Evolutionary conservation across 163 green algal genomes (phyloP).

Genomic region (Chloromonas sp.): DNA sequence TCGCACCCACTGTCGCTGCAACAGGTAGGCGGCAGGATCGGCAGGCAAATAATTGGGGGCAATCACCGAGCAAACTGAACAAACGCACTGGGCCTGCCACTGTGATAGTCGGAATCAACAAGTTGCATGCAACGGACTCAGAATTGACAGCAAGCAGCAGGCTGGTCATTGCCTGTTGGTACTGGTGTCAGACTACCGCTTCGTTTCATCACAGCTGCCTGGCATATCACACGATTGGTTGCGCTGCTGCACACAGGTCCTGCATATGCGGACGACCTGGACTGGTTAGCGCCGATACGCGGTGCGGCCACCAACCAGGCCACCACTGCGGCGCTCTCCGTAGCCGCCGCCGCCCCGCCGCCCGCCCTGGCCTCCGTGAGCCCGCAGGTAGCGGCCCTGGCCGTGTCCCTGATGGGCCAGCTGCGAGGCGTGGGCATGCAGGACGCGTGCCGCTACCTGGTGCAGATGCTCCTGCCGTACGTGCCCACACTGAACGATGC

Average conservation of each 20-base stretch:
- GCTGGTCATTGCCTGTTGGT: too few species aligned
- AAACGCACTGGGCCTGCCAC: too few species aligned
- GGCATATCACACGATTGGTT: too few species aligned
- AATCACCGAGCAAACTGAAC: neutral
- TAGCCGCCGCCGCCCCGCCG: conserved; percentile 5
- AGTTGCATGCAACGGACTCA: too few species aligned
- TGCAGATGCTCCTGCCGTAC: neutral
- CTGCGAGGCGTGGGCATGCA: neutral
- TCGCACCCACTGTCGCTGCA: too few species aligned
- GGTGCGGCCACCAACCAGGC: conserved; percentile 5
- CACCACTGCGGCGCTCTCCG: conserved; percentile 4
- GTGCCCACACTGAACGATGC: neutral
- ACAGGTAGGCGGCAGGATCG: neutral
- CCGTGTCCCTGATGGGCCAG: neutral
- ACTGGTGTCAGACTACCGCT: too few species aligned
- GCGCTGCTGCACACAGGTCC: conserved; percentile 3
- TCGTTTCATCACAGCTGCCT: too few species aligned
- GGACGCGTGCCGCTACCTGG: neutral
- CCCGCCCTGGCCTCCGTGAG: neutral
- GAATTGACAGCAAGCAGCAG: too few species aligned
- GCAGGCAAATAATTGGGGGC: neutral
- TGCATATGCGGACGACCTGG: conserved; percentile 23
- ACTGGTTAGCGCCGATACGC: conserved; percentile 32
- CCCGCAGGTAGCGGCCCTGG: neutral
- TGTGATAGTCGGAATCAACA: too few species aligned